Evolutionary conservation across 148 eudicot genomes (phyloP).

Genomic region (Cornus florida): DNA sequence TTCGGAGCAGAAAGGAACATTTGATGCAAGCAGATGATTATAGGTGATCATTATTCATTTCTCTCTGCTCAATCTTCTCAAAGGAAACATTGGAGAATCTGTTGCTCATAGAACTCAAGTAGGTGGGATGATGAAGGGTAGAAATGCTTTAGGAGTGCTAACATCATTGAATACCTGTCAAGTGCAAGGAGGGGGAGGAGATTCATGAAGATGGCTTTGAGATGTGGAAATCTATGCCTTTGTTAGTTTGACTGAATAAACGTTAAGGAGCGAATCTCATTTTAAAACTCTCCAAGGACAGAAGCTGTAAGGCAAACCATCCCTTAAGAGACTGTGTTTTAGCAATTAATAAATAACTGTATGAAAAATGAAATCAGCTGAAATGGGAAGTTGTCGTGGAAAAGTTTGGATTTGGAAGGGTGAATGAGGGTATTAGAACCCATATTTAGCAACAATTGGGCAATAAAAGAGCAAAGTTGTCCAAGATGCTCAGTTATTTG

Average conservation of each 20-base stretch:
- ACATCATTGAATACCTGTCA: neutral
- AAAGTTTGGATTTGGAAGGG: neutral
- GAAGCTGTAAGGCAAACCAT: neutral
- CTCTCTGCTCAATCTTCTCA: neutral
- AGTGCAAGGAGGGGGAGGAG: neutral
- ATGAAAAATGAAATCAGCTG: neutral
- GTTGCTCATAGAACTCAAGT: neutral
- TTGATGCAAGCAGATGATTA: neutral
- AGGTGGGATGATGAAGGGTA: neutral
- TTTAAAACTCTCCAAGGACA: neutral
- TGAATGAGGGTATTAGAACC: neutral
- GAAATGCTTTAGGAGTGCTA: neutral
- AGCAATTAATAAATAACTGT: neutral
- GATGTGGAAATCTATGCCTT: neutral
- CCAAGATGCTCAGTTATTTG: neutral
- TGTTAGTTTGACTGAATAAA: neutral
- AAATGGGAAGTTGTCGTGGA: neutral
- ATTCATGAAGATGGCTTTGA: neutral
- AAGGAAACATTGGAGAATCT: neutral
- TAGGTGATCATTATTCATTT: neutral
- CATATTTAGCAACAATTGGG: neutral
- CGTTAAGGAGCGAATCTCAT: neutral
- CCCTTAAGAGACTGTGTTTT: neutral
- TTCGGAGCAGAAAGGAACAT: neutral
- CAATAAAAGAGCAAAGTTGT: neutral